Evolutionary conservation across 1,284 basidiomycete species (phyloP).

Genomic region (Malassezia equina): DNA sequence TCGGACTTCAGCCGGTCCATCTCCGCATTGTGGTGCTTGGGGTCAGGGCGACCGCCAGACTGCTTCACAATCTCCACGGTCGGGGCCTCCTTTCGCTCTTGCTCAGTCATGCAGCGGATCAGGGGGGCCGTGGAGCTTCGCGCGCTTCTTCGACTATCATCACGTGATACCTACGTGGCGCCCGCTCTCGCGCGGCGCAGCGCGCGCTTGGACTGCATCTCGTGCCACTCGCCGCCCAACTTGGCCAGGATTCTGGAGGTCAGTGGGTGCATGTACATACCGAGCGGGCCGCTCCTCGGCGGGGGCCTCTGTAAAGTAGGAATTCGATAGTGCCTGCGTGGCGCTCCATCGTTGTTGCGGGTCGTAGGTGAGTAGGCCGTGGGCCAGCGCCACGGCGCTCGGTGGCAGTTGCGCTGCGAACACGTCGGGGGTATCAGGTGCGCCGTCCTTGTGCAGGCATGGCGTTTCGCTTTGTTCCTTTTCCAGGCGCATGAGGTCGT

Average conservation of each 20-base stretch:
- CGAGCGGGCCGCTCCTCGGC: conserved; percentile 63
- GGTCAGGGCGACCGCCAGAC: conserved; percentile 42
- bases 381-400: conserved; percentile 72
- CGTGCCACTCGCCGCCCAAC: conserved; percentile 87
- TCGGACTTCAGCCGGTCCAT: conserved; percentile 39
- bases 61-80: conserved; percentile 38
- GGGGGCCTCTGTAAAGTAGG: conserved; percentile 79
- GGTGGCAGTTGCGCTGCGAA: conserved; percentile 22
- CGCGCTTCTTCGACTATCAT: conserved; percentile 1
- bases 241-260: conserved; percentile 49
- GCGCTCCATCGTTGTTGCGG: conserved; percentile 70
- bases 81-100: neutral
- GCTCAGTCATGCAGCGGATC: neutral
- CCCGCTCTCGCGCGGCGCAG: conserved; percentile 20
- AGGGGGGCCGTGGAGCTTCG: neutral
- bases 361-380: conserved; percentile 71
- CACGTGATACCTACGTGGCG: conserved; percentile 11
- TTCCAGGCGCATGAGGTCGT: conserved; percentile 57
- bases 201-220: conserved; percentile 56
- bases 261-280: conserved; percentile 54
- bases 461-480: neutral
- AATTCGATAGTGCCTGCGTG: conserved; percentile 63
- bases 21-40: conserved; percentile 32
- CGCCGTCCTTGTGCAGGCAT: neutral
- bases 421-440: neutral